Evolutionary conservation across 805 yeast genomes (phyloP), one percentile per base, ranked within the genome.

Genomic region (Suhomyces kilbournensis): DNA sequence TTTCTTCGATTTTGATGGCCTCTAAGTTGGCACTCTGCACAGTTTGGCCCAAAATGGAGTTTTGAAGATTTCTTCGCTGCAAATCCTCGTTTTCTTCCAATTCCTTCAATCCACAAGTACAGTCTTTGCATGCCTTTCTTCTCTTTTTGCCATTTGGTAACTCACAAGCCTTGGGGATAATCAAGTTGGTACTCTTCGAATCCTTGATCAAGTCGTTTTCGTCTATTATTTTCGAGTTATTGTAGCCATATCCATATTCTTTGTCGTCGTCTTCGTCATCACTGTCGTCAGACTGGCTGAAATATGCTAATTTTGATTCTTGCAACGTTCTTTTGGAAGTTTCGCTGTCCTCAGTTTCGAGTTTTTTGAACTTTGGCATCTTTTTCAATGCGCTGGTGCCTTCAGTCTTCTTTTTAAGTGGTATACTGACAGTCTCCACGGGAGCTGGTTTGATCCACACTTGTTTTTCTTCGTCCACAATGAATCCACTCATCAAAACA

Each of bases 41-140:
- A 77, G 79, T 68, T 44, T 70, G 61, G 50, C 80, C 72, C 63
- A 80, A 63, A 56, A 80, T 60, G 2, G 77, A 56, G 51, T 71
- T 72, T 61, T 79, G 85, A 44, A 78, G 59, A 54, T 67, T 67
- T 59, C 74, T 68, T 66, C 69, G 80, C 60, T 62, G 65, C 58
- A 51, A 65, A 54, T 62, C 83, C 78, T 83, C 90, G 49, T 71
- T 74, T 54, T 87, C 92, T 72, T 94, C 97, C 49, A 80, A 70
- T 68, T 94, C 99, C 61, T 88, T 91, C 57, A 94, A 78, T 6
- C 99, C 99, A 76, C 99, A 94, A 0, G 97, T 87, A 71, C 99
- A 94, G 71, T 94, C 97, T 72, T 92, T 94, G 76, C 99, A 94
- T 0, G 99, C 99, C 72, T 85, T 90, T 75, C 93, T 83, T 67